These are phyloP conservation scores for Dryadomyces sulphureus DNA, from an alignment of 2,329 filamentous ascomycete species.

Conservation along the genomic window DNA sequence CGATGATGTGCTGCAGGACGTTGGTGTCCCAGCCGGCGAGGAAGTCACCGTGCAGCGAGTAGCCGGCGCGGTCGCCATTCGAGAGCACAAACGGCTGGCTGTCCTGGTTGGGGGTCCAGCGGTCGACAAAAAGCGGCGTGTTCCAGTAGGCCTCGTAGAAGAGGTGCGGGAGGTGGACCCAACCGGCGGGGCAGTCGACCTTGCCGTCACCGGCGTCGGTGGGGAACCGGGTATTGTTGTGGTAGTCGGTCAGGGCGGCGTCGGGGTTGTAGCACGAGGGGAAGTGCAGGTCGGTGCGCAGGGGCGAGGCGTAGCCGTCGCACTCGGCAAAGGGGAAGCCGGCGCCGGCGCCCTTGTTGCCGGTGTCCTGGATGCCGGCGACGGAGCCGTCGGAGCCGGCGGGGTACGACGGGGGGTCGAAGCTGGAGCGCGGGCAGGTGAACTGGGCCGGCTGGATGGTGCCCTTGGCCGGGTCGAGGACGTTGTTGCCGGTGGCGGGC, in stretches of 20 bases:
- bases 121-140: constrained; percentile 33
- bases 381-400: constrained; percentile 35
- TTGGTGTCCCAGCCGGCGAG: constrained; percentile 55
- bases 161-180: constrained; percentile 38
- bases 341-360: constrained; percentile 39
- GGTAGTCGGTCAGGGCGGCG: constrained; percentile 42
- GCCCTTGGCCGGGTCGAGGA: constrained; percentile 37
- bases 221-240: constrained; percentile 54
- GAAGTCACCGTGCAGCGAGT: constrained; percentile 58
- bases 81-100: constrained; percentile 52
- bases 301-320: constrained; percentile 44
- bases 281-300: constrained; percentile 55
- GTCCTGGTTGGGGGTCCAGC: constrained; percentile 39
- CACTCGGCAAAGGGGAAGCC: constrained; percentile 61
- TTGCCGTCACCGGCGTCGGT: constrained; percentile 26
- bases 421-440: constrained; percentile 42
- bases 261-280: constrained; percentile 59
- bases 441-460: constrained; percentile 39
- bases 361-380: constrained; percentile 39
- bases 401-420: constrained; percentile 36
- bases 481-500: constrained; percentile 32
- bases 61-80: constrained; percentile 57
- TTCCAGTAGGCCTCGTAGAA: constrained; percentile 49
- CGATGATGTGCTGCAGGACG: constrained; percentile 50
- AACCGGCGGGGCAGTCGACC: constrained; percentile 38